Base-by-base conservation (phyloP, 108 stramenopile species). In the Discostella pseudostelligera region DNA sequence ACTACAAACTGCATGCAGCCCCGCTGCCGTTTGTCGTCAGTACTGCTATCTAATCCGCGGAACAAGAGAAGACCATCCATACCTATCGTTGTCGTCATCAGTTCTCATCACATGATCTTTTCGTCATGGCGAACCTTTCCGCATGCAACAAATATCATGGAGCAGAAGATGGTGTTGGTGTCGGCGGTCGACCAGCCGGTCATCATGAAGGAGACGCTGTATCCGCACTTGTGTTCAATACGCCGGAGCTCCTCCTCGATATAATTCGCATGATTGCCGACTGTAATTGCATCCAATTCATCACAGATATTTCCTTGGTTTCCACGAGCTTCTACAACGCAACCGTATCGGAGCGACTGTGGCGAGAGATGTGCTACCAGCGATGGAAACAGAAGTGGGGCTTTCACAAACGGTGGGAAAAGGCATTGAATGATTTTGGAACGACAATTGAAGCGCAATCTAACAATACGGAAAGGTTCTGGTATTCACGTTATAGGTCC, bases 361-460 rank as follows among this genome's bases (percentile, higher is more conserved):
- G 70, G 62, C 28, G 37, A 56, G 55, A 72, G 45, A 22, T 72
- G 53, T 72, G 70, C 28, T 22, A 32, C 43, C 62, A 63, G 39
- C 54, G 62, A 24, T 63, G 70, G 70, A 72, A 63, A 39, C 28
- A 13, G 32, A 72, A 72, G 40, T 72, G 70, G 70, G 62, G 62
- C 19, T 72, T 63, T 48, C 62, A 72, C 43, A 8, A 16, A 12
- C 54, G 70, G 40, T 72, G 70, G 70, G 62, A 72, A 48, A 55
- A 40, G 5, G 70, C 70, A 20, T 2, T 72, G 12, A 22, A 5
- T 40, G 45, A 57, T 39, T 63, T 36, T 28, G 50, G 25, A 1
- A 14, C 7, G 50, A 11, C 17, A 44, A n/a, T n/a, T n/a, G 16
- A 26, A 55, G 14, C 7, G 26, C 16, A 16, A 28, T 10, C 9